phyloP scores from a whole-genome alignment of 78 protist genomes.

The Dictyostelium brefeldianum region DNA sequence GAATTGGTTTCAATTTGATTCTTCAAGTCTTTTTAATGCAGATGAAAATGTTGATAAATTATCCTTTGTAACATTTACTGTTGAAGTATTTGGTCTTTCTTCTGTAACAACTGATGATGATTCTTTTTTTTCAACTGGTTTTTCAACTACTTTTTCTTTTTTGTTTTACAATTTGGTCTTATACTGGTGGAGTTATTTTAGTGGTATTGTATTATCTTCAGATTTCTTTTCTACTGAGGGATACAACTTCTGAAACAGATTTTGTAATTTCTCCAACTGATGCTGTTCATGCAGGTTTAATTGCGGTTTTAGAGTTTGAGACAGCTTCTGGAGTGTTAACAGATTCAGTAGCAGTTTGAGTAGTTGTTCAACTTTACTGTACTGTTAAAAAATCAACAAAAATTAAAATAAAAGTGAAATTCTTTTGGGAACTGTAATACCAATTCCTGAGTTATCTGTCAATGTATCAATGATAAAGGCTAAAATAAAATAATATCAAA shows the following conservation, averaged over 20 bases:
- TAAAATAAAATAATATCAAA: too few relatives aligned
- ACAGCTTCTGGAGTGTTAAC: background rate
- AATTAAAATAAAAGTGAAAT: too few relatives aligned
- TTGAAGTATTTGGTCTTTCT: background rate
- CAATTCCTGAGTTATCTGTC: too few relatives aligned
- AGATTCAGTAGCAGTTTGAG: background rate
- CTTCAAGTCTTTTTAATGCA: constrained; percentile 3
- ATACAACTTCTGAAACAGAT: constrained; percentile 24
- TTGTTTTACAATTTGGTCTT: background rate
- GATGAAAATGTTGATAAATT: background rate
- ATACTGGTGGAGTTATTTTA: background rate
- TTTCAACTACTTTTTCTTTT: background rate
- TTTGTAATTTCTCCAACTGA: background rate
- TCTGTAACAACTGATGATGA: background rate
- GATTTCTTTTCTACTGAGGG: background rate
- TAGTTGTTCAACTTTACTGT: too few relatives aligned
- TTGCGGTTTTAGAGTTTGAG: background rate
- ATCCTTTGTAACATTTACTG: background rate
- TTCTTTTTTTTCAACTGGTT: background rate
- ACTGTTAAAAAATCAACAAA: too few relatives aligned
- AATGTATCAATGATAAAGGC: too few relatives aligned
- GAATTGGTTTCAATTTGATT: constrained; percentile 30
- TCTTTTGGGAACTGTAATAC: too few relatives aligned
- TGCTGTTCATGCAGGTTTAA: background rate
- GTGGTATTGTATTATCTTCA: background rate